Evolutionary conservation across 495 filamentous ascomycete species (phyloP).

Genomic region (Podospora australis): DNA sequence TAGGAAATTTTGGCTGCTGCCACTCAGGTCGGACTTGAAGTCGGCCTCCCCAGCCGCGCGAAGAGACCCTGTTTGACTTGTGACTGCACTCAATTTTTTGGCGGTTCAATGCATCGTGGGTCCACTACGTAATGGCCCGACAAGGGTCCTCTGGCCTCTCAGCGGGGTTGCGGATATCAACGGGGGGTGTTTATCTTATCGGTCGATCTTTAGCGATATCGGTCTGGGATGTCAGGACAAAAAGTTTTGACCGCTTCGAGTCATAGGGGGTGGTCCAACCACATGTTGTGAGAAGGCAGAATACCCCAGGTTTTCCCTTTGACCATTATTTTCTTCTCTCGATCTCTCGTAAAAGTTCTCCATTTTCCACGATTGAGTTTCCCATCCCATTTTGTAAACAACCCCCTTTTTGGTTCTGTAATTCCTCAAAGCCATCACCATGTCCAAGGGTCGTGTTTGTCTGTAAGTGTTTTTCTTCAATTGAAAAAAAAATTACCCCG

Average conservation of each 20-base stretch:
- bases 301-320: background rate
- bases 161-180: background rate
- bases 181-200: slow-evolving; percentile 4
- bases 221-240: background rate
- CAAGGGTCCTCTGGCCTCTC: background rate
- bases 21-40: too few species aligned
- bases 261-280: slow-evolving; percentile 3
- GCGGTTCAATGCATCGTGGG: background rate
- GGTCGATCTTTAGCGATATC: slow-evolving; percentile 6
- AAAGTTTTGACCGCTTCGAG: slow-evolving; percentile 12
- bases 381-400: background rate
- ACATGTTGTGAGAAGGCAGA: background rate
- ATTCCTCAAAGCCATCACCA: slow-evolving; percentile 9
- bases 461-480: slow-evolving; percentile 28
- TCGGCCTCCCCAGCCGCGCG: too few species aligned
- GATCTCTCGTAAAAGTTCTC: too few species aligned
- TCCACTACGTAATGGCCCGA: background rate
- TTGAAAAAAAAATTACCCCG: background rate
- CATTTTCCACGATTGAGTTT: background rate
- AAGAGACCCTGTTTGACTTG: too few species aligned
- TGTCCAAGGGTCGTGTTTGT: slow-evolving; percentile 42
- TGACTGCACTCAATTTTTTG: background rate
- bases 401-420: background rate
- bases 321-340: background rate
- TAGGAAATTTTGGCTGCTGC: too few species aligned